A percentile compares a stretch with the other conserved stretches of the same genome.
phyloP scores from a whole-genome alignment of 129 eudicot species.

The Flaveria robusta region DNA sequence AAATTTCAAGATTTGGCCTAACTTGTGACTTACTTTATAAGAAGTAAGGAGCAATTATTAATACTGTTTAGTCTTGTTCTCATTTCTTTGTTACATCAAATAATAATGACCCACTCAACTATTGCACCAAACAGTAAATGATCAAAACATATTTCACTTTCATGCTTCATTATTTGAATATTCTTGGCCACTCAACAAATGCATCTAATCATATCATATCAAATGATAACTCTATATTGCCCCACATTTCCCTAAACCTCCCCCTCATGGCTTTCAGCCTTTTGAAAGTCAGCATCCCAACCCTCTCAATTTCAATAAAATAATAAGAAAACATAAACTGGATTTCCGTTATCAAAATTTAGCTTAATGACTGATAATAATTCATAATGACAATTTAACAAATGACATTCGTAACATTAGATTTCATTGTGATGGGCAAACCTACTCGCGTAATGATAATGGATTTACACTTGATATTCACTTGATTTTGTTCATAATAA shows the following conservation, averaged over 20 bases:
- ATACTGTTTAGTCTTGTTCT: constrained; percentile 13
- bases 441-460: background rate
- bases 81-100: constrained; percentile 4
- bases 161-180: constrained; percentile 11
- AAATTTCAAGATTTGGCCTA: background rate
- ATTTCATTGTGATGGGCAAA: too few relatives aligned
- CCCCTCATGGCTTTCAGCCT: constrained; percentile 49
- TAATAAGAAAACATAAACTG: background rate
- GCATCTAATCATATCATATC: constrained; percentile 26
- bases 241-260: constrained; percentile 38
- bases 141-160: constrained; percentile 8
- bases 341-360: background rate
- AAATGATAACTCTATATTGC: constrained; percentile 39
- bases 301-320: constrained; percentile 29
- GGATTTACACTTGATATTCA: background rate
- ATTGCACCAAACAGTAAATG: constrained; percentile 7
- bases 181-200: constrained; percentile 16
- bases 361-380: background rate
- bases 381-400: background rate
- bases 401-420: too few relatives aligned
- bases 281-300: constrained; percentile 46
- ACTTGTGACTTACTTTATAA: background rate
- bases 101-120: constrained; percentile 4
- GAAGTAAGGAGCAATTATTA: background rate
- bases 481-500: background rate